Evolutionary conservation across 2,329 filamentous ascomycete genomes (phyloP).

Genomic region (Trichoderma arundinaceum): DNA sequence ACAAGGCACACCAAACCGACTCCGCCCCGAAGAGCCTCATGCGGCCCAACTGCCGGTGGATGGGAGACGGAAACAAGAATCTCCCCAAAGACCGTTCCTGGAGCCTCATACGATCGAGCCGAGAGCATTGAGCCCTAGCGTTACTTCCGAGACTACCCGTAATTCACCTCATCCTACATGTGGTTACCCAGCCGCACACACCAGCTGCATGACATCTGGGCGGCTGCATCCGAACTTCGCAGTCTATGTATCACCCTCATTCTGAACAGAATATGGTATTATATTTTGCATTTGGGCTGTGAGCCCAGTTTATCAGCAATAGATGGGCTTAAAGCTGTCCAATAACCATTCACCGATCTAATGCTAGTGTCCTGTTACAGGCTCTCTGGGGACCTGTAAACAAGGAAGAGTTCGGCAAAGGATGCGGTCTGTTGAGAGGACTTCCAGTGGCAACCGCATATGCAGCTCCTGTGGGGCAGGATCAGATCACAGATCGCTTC

Average conservation of each 20-base stretch:
- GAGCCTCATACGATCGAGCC: neutral
- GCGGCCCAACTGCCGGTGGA: neutral
- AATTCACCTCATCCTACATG: neutral
- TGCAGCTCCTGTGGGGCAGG: neutral
- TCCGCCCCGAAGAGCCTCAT: slow-evolving; percentile 18
- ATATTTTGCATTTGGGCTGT: no score
- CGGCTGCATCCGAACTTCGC: no score
- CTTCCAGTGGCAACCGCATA: neutral
- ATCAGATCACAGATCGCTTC: neutral
- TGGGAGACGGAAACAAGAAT: neutral
- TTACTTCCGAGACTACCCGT: neutral
- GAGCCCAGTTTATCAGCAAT: no score
- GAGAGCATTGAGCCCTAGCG: neutral
- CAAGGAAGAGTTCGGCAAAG: no score
- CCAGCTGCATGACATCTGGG: no score
- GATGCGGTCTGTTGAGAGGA: neutral
- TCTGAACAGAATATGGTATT: no score
- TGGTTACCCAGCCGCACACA: no score
- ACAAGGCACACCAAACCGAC: slow-evolving; percentile 11
- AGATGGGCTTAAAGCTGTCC: no score
- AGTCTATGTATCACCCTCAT: no score
- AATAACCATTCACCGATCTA: no score
- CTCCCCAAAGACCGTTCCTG: neutral
- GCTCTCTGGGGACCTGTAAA: no score
- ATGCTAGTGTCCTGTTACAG: no score